phyloP scores from a whole-genome alignment of 345 rosid genomes.

The Sisymbrium irio region DNA sequence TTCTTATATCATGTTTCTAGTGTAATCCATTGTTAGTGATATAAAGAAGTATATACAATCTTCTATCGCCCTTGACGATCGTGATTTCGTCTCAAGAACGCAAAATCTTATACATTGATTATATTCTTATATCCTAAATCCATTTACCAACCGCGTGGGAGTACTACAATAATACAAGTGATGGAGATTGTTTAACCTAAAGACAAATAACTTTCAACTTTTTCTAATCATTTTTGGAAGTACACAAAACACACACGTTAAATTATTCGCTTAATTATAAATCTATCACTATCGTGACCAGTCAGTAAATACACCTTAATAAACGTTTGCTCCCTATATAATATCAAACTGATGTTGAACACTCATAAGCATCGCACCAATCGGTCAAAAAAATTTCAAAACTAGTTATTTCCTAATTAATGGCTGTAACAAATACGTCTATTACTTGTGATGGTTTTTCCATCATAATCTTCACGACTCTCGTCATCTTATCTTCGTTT shows the following conservation, averaged over 20 bases:
- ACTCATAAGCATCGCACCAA: constrained; percentile 8
- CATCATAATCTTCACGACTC: constrained; percentile 6
- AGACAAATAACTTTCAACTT: constrained; percentile 16
- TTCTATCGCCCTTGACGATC: neutral
- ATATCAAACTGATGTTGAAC: neutral
- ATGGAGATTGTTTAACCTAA: constrained; percentile 31
- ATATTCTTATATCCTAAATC: neutral
- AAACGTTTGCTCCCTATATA: neutral
- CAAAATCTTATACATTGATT: constrained; percentile 1
- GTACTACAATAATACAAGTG: constrained; percentile 21
- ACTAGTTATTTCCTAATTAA: neutral
- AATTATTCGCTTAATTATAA: neutral
- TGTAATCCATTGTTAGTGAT: neutral
- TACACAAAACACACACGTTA: constrained; percentile 19
- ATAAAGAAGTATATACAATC: neutral
- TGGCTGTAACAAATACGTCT: constrained; percentile 16
- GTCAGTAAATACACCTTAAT: constrained; percentile 16
- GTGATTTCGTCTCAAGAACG: constrained; percentile 9
- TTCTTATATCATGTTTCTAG: neutral
- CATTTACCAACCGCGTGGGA: constrained; percentile 20
- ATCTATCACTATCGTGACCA: constrained; percentile 20
- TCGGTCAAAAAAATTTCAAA: neutral
- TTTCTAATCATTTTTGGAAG: neutral
- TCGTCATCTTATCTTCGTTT: constrained; percentile 6
- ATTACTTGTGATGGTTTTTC: constrained; percentile 3